phyloP scores from a whole-genome alignment of 257 asterid species.

The Cordia subcordata region DNA sequence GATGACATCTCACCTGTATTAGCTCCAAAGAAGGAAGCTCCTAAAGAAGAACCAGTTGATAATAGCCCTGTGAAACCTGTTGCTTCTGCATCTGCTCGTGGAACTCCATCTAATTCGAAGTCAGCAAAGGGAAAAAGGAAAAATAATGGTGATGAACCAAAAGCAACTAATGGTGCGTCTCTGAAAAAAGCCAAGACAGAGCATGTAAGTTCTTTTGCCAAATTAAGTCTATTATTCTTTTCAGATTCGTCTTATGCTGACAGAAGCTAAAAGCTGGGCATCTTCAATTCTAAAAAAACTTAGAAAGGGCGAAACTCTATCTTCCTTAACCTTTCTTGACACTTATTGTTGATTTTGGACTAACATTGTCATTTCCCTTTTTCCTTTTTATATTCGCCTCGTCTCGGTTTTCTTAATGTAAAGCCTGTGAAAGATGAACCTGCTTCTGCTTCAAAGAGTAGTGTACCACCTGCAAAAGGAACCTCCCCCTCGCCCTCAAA shows the following conservation, averaged over 20 bases:
- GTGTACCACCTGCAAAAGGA: conserved; percentile 40
- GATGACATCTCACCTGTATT: conserved; percentile 79
- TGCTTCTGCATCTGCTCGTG: conserved; percentile 53
- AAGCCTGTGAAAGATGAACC: conserved; percentile 56
- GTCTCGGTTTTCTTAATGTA: conserved; percentile 42
- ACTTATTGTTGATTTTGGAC: neutral
- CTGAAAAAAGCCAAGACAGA: conserved; percentile 79
- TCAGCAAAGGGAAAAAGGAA: conserved; percentile 78
- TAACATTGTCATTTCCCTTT: neutral
- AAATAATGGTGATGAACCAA: conserved; percentile 61
- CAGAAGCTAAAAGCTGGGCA: too few species aligned
- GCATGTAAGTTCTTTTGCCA: conserved; percentile 33
- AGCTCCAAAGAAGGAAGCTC: conserved; percentile 80
- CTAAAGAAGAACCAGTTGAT: conserved; percentile 73
- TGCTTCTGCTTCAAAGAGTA: conserved; percentile 38
- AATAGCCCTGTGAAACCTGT: conserved; percentile 58
- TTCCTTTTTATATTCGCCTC: too few species aligned
- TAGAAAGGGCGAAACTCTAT: too few species aligned
- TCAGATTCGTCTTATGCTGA: too few species aligned
- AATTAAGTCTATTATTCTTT: too few species aligned
- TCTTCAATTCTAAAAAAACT: too few species aligned
- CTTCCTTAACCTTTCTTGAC: neutral
- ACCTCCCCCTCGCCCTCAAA: conserved; percentile 43
- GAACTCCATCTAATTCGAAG: conserved; percentile 65
- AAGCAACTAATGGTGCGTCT: conserved; percentile 55